These are phyloP conservation scores for Lasiosphaeria miniovina DNA, from an alignment of 495 filamentous ascomycete species.

Conservation along the genomic window DNA sequence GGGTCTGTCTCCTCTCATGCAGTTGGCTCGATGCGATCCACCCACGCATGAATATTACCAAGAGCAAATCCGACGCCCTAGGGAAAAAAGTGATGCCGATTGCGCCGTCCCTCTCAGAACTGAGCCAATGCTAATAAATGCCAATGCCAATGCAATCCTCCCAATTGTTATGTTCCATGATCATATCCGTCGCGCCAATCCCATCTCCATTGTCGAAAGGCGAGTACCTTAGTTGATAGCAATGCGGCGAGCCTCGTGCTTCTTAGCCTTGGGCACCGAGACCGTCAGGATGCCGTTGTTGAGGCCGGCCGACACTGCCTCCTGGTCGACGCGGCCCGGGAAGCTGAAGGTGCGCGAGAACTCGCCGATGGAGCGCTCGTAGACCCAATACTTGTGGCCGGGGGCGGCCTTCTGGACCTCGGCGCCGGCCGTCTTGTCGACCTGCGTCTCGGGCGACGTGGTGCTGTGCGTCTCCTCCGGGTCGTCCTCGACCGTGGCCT, in stretches of 20 bases:
- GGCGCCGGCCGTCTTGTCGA: constrained; percentile 5
- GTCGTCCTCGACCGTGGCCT: constrained; percentile 29
- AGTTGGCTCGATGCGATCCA: no score
- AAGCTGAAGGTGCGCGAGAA: constrained; percentile 82
- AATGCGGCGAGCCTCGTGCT: constrained; percentile 27
- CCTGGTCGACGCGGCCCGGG: constrained; percentile 69
- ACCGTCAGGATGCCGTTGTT: constrained; percentile 60
- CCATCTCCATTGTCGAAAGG: neutral
- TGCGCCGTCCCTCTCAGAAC: no score
- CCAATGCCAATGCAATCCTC: no score
- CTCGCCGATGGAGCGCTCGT: constrained; percentile 75
- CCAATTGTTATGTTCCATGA: no score
- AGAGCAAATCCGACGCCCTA: no score
- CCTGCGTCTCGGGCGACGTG: constrained; percentile 11
- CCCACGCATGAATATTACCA: no score
- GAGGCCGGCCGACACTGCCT: constrained; percentile 66
- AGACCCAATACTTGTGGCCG: constrained; percentile 67
- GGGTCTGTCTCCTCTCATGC: no score
- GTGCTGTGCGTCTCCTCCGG: constrained; percentile 20
- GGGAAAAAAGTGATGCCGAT: no score
- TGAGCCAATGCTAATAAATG: no score
- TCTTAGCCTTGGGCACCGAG: constrained; percentile 73
- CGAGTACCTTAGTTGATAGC: constrained; percentile 13
- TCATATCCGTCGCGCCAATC: no score
- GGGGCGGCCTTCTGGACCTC: constrained; percentile 24